These are phyloP conservation scores for Tephrocybe sp. DNA, from an alignment of 768 basidiomycete genomes.

Conservation along the genomic window DNA sequence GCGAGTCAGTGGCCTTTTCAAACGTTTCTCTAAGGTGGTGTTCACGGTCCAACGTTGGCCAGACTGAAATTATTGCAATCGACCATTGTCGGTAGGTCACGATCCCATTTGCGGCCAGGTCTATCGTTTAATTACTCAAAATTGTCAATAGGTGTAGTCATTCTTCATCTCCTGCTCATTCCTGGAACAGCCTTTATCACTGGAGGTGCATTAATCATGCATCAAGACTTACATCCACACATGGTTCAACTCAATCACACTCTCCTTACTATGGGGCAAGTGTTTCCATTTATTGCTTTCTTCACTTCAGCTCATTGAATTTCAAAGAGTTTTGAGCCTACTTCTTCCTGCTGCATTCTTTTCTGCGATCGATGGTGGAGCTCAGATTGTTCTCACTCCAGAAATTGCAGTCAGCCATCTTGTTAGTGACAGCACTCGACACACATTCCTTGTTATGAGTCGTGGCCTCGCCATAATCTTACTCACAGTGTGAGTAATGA, in stretches of 20 bases:
- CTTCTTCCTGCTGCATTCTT: conserved; percentile 71
- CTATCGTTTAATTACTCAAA: neutral
- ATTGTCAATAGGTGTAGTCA: conserved; percentile 53
- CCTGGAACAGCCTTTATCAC: conserved; percentile 72
- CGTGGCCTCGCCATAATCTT: conserved; percentile 65
- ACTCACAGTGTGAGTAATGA: conserved; percentile 49
- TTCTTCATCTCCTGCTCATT: conserved; percentile 72
- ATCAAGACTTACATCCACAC: conserved; percentile 70
- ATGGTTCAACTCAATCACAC: conserved; percentile 67
- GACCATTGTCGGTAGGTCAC: conserved; percentile 57
- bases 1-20: conserved; percentile 53
- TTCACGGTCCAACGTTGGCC: neutral
- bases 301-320: neutral
- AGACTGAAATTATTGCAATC: conserved; percentile 67
- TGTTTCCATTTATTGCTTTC: conserved; percentile 1
- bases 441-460: conserved; percentile 58
- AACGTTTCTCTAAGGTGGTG: neutral
- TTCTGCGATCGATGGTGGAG: conserved; percentile 48
- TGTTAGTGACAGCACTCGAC: conserved; percentile 44
- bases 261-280: conserved; percentile 67
- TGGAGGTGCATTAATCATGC: conserved; percentile 65
- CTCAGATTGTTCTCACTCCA: conserved; percentile 9
- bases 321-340: conserved; percentile 57
- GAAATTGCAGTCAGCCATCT: conserved; percentile 22
- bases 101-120: neutral